phyloP scores from a whole-genome alignment of 1,284 basidiomycete genomes.

The Kalmanozyma brasiliensis region DNA sequence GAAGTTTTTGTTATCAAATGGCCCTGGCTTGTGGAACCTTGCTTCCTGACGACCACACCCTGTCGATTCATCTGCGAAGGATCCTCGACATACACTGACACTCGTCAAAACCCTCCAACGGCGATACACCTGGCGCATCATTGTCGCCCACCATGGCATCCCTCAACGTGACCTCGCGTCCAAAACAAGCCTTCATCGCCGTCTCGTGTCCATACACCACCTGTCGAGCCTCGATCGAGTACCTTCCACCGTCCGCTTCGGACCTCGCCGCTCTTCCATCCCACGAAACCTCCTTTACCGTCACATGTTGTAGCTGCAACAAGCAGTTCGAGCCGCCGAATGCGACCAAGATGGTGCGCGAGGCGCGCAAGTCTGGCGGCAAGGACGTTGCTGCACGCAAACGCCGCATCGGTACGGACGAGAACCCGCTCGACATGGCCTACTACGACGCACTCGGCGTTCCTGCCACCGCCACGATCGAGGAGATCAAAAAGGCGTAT shows the following conservation, averaged over 20 bases:
- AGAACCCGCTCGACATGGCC: slow-evolving; percentile 65
- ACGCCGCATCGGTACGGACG: slow-evolving; percentile 65
- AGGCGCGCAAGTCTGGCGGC: slow-evolving; percentile 48
- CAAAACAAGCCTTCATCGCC: slow-evolving; percentile 57
- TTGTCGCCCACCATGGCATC: slow-evolving; percentile 26
- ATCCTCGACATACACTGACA: too few species aligned
- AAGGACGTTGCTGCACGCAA: slow-evolving; percentile 44
- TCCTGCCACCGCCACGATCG: slow-evolving; percentile 77
- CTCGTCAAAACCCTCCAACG: too few species aligned
- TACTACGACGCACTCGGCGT: slow-evolving; percentile 77
- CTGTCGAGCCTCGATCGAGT: slow-evolving; percentile 63
- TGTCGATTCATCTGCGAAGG: too few species aligned
- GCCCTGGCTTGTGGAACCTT: background rate
- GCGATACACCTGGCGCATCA: background rate
- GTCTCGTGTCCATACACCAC: slow-evolving; percentile 62
- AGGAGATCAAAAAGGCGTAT: slow-evolving; percentile 96
- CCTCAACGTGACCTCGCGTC: slow-evolving; percentile 53
- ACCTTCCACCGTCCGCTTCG: slow-evolving; percentile 46
- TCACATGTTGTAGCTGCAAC: slow-evolving; percentile 60
- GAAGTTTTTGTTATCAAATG: background rate
- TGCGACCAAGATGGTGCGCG: slow-evolving; percentile 57
- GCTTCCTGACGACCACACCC: too few species aligned
- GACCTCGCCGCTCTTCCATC: slow-evolving; percentile 45
- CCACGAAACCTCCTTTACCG: slow-evolving; percentile 61
- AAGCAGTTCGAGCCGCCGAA: slow-evolving; percentile 65